Evolutionary conservation across 140 eudicot species (phyloP).

Genomic region (Stevia rebaudiana): DNA sequence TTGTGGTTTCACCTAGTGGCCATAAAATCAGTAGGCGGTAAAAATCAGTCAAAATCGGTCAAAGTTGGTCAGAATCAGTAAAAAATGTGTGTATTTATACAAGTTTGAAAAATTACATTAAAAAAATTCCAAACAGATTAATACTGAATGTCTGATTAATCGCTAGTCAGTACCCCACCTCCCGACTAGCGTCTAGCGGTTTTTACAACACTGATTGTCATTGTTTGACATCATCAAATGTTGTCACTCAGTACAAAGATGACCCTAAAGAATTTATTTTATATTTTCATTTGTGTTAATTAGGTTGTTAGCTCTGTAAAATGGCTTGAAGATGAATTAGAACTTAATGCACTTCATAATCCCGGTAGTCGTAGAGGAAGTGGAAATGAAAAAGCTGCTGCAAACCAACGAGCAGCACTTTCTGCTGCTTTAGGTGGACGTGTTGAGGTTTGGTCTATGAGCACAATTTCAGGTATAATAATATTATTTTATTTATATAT

Average conservation of each 20-base stretch:
- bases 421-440: slow-evolving; percentile 98
- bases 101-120: too few species aligned
- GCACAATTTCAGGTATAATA: slow-evolving; percentile 85
- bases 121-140: too few species aligned
- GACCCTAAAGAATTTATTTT: not conserved
- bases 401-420: slow-evolving; percentile 85
- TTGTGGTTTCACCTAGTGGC: too few species aligned
- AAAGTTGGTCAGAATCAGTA: too few species aligned
- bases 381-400: slow-evolving; percentile 96
- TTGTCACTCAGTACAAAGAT: not conserved
- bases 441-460: slow-evolving; percentile 87
- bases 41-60: too few species aligned
- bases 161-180: too few species aligned
- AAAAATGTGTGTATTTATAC: too few species aligned
- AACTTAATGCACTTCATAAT: slow-evolving; percentile 97
- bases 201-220: too few species aligned
- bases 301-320: slow-evolving; percentile 99
- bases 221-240: slow-evolving; percentile 4
- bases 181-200: too few species aligned
- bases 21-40: too few species aligned
- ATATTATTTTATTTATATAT: too few species aligned
- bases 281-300: not conserved
- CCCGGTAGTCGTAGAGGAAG: slow-evolving; percentile 96
- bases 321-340: slow-evolving; percentile 99
- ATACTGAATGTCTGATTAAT: too few species aligned